phyloP scores from a whole-genome alignment of 164 flowering plant genomes.

The Tetracentron sinense region DNA sequence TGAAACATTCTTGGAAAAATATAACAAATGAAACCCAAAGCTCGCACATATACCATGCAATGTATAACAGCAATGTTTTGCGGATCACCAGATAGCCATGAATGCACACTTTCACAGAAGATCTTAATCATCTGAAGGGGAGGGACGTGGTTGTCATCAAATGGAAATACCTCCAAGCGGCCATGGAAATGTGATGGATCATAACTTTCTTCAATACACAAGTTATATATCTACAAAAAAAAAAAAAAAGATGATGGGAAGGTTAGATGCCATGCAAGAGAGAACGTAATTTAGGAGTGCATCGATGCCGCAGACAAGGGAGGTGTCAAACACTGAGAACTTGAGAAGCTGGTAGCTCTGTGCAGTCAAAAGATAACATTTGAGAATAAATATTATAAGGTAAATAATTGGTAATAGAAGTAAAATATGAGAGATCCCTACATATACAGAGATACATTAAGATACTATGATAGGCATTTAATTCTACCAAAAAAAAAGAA shows the following conservation, averaged over 20 bases:
- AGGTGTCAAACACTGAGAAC: neutral
- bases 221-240: slow-evolving; percentile 60
- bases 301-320: neutral
- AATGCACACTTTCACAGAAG: slow-evolving; percentile 74
- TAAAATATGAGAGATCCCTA: neutral
- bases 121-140: slow-evolving; percentile 58
- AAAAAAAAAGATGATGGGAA: too few relatives aligned
- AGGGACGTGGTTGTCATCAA: slow-evolving; percentile 90
- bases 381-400: neutral
- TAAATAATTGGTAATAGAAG: neutral
- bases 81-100: slow-evolving; percentile 70
- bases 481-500: neutral
- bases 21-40: slow-evolving; percentile 3
- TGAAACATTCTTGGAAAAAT: neutral
- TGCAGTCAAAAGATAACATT: neutral
- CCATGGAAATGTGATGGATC: slow-evolving; percentile 74
- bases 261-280: neutral
- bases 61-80: slow-evolving; percentile 69
- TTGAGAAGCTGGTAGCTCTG: neutral
- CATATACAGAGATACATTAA: too few relatives aligned
- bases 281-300: neutral
- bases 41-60: slow-evolving; percentile 63
- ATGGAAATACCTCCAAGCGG: slow-evolving; percentile 66
- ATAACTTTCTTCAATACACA: slow-evolving; percentile 65
- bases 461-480: too few relatives aligned